These are phyloP conservation scores for Quercus phellos DNA, from an alignment of 331 rosid genomes.

Conservation along the genomic window DNA sequence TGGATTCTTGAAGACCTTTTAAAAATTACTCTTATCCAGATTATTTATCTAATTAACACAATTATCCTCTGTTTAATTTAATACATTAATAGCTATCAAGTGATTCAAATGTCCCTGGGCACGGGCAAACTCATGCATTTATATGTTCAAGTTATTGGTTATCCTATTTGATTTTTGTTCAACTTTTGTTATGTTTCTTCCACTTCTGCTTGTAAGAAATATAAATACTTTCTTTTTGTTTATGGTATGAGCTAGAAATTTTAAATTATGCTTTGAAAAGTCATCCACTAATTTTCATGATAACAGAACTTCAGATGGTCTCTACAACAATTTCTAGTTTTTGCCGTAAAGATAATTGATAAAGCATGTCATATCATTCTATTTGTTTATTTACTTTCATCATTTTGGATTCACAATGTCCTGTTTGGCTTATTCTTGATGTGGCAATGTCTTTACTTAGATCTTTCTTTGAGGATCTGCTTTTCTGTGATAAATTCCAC, in stretches of 20 bases:
- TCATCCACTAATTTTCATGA: neutral
- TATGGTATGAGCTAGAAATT: neutral
- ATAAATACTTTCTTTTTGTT: neutral
- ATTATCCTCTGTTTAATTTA: neutral
- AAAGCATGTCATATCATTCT: neutral
- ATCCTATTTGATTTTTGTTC: neutral
- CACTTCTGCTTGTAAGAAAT: neutral
- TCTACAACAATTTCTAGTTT: neutral
- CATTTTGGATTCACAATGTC: neutral
- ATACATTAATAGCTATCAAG: neutral
- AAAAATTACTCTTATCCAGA: constrained; percentile 4
- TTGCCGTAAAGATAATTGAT: neutral
- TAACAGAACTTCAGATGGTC: neutral
- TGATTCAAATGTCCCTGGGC: neutral
- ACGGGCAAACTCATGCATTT: neutral
- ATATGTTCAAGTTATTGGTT: neutral
- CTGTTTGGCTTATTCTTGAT: constrained; percentile 21
- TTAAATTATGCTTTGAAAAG: neutral
- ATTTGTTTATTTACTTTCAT: neutral
- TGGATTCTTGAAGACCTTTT: constrained; percentile 3
- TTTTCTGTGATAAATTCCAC: constrained; percentile 71
- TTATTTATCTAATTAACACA: constrained; percentile 18
- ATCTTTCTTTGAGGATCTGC: constrained; percentile 51
- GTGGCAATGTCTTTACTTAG: constrained; percentile 35
- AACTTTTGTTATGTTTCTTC: neutral